Evolutionary conservation across 441 rosid species (phyloP), one percentile per base, ranked within the genome.

Genomic region (Aquilaria agallochum): DNA sequence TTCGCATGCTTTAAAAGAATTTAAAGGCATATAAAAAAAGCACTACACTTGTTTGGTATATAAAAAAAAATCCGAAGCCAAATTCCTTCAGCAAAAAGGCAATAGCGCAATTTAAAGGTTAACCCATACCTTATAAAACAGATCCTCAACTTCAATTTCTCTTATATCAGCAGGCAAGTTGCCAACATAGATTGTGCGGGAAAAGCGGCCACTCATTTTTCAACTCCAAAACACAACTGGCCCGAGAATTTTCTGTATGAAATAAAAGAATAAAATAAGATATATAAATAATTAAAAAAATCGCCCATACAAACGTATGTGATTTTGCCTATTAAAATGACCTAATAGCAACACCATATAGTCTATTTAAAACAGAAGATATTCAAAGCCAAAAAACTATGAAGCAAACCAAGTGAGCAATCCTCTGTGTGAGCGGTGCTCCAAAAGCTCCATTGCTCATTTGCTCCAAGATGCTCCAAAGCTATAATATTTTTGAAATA

Each of bases 361-460:
- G 50, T 68, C 65, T 51, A 69, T 69, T 11, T 44, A 68, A 66
- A 71, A 71, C 13, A 12, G 68, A 72, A 55, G 44, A 42, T 67
- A 70, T 52, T 58, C 61, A 68, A 82, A 78, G 63, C 71, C 76
- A 65, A 82, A 80, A 20, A 84, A 68, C 80, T 70, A 78, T 72
- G 83, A 84, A 84, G 96, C 96, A 86, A 83, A 79, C 87, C 89
- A 89, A 89, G 82, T 83, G 89, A 89, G 88, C 98, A 87, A 87
- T 86, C 42, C 88, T 91, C 83, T 69, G 82, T 74, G 80, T 75
- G 96, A 87, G 93, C 87, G 65, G 85, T 89, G 92, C 93, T 88
- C 93, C 98, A 84, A 76, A 87, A 88, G 95, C 97, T 90, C 93
- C 97, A 84, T 84, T 77, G 88, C 85, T 77, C 81, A 77, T 80